Evolutionary conservation across 1,139 yeast species (phyloP).

Genomic region (Saccharomycopsis phalli): DNA sequence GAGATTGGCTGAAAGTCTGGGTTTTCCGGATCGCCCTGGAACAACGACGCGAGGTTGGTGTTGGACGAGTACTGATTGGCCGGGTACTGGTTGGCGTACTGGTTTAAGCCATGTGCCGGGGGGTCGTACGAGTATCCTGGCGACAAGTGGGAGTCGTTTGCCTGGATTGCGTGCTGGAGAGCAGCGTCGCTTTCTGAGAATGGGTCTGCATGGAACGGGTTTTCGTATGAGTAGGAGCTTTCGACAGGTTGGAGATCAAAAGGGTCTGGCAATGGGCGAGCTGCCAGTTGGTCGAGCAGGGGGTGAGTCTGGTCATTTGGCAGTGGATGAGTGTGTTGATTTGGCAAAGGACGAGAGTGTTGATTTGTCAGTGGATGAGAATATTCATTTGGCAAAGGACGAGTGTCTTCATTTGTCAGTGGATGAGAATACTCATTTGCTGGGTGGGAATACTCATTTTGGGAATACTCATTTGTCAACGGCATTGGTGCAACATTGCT

Average conservation of each 20-base stretch:
- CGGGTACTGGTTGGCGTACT: background rate
- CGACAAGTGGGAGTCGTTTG: background rate
- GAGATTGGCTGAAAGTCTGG: constrained; percentile 2
- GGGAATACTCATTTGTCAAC: no score
- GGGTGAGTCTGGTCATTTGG: constrained; percentile 1
- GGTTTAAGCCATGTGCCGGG: background rate
- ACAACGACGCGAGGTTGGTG: background rate
- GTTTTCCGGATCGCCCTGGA: constrained; percentile 1
- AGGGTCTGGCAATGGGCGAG: no score
- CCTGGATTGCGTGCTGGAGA: background rate
- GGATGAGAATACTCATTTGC: background rate
- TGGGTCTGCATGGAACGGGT: constrained; percentile 8
- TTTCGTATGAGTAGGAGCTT: background rate
- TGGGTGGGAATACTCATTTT: no score
- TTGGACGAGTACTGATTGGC: background rate
- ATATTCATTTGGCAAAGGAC: constrained; percentile 7
- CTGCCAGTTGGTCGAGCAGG: background rate
- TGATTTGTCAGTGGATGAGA: background rate
- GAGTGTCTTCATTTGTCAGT: background rate
- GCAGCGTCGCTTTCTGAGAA: constrained; percentile 8
- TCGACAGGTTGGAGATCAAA: background rate
- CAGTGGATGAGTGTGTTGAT: background rate
- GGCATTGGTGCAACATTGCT: no score
- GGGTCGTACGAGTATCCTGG: background rate
- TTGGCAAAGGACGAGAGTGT: constrained; percentile 1